Percentiles rank a stretch among this genome's conserved stretches.
These are phyloP conservation scores for Nigrospora sphaerica DNA, from an alignment of 2,329 filamentous ascomycete genomes.

Conservation along the genomic window DNA sequence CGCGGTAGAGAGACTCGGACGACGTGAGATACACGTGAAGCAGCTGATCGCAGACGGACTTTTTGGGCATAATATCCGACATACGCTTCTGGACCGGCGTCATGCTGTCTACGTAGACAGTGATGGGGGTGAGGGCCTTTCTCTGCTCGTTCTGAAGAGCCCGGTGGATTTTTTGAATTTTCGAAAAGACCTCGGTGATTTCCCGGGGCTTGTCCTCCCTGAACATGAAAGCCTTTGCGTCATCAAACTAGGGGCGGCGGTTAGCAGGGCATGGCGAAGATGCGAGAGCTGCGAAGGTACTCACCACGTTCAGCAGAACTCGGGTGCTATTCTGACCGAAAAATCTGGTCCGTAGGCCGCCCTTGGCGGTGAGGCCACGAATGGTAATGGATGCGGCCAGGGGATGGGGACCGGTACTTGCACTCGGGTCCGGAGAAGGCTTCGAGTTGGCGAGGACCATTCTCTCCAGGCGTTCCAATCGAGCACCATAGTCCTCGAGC, in stretches of 20 bases:
- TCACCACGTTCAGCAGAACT: slow-evolving; percentile 46
- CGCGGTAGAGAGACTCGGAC: slow-evolving; percentile 45
- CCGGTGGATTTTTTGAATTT: slow-evolving; percentile 39
- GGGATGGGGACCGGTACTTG: slow-evolving; percentile 13
- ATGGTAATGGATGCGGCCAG: slow-evolving; percentile 36
- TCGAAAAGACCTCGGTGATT: slow-evolving; percentile 34
- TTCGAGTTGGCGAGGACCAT: slow-evolving; percentile 34
- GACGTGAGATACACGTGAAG: slow-evolving; percentile 41
- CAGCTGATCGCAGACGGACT: slow-evolving; percentile 42
- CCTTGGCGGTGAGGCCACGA: slow-evolving; percentile 42
- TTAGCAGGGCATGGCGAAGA: not conserved
- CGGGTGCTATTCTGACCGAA: slow-evolving; percentile 47
- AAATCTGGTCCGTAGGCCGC: slow-evolving; percentile 38
- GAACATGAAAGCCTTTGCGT: slow-evolving; percentile 44
- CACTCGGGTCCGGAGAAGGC: slow-evolving; percentile 12
- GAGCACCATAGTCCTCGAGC: slow-evolving; percentile 40
- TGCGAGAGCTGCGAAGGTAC: slow-evolving; percentile 6
- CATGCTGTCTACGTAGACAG: slow-evolving; percentile 52
- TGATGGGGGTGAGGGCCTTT: slow-evolving; percentile 41
- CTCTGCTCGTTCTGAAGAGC: slow-evolving; percentile 39
- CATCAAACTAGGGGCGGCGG: slow-evolving; percentile 36
- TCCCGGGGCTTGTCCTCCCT: slow-evolving; percentile 31
- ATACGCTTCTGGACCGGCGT: slow-evolving; percentile 51
- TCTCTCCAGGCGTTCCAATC: slow-evolving; percentile 48
- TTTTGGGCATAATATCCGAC: slow-evolving; percentile 47